Conservation (phyloP, 2,329 filamentous ascomycete species). For the Talaromyces sp. region DNA sequence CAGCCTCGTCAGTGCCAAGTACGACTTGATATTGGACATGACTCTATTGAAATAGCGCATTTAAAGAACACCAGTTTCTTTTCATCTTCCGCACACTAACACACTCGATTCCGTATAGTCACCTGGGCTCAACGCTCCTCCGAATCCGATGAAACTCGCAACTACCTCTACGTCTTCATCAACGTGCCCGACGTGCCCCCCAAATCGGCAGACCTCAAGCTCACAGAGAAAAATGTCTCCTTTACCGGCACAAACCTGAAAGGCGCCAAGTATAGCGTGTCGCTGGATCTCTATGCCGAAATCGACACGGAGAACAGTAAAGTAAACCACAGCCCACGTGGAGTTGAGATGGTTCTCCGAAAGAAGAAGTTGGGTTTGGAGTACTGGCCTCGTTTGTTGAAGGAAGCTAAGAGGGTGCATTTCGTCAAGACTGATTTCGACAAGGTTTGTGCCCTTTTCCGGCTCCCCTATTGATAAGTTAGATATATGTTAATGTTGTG, state of each 20-base stretch:
- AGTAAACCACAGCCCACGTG: conserved; percentile 80
- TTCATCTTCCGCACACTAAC: background rate
- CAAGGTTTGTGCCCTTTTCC: conserved; percentile 56
- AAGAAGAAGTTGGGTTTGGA: conserved; percentile 96
- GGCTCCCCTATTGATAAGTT: background rate
- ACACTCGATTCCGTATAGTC: conserved; percentile 57
- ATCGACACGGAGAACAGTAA: conserved; percentile 82
- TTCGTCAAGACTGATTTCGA: conserved; percentile 99
- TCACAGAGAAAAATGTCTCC: conserved; percentile 69
- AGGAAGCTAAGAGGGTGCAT: conserved; percentile 83
- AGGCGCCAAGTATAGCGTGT: conserved; percentile 80
- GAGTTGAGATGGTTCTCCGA: conserved; percentile 82
- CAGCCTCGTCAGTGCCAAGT: background rate
- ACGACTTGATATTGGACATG: background rate
- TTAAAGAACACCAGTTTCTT: background rate
- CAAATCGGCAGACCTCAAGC: conserved; percentile 71
- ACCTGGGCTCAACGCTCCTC: conserved; percentile 98
- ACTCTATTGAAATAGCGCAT: background rate
- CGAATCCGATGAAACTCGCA: conserved; percentile 71
- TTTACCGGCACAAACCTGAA: conserved; percentile 83
- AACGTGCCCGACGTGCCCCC: conserved; percentile 76
- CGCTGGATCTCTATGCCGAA: conserved; percentile 82
- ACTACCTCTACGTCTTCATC: conserved; percentile 92
- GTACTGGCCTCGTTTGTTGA: conserved; percentile 93
- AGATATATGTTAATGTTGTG: background rate